Base-by-base conservation (phyloP, 1,284 basidiomycete species). In the Ganoderma meredithae region DNA sequence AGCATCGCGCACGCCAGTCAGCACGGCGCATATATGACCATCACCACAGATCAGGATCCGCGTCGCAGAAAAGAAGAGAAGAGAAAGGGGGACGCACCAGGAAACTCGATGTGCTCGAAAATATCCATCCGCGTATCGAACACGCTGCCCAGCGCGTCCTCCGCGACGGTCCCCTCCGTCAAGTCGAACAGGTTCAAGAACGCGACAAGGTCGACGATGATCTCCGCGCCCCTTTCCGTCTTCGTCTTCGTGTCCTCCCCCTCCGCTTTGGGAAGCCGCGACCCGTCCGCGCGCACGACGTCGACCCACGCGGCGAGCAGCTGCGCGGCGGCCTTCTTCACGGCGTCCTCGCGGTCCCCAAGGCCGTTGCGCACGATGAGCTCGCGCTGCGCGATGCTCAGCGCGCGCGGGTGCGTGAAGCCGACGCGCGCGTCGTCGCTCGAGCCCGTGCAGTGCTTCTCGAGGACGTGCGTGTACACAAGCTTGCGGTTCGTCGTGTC, bases 331-430 rank as follows among this genome's bases (percentile, higher is more conserved):
- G 95, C 95, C 31, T 90, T 86, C 49, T 92, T 85, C 6, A 99
- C 96, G n/a, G 81, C 84, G 0, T 89, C 87, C 72, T 98, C 96
- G 60, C 97, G 86, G 79, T 98, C 97, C 0, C 95, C 93, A 3
- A 98, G 84, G 0, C 97, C 97, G 71, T 93, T 90, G 56, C 90
- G 88, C 17, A 96, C 88, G 27, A 95, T 84, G 64, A 89, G 83
- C 76, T 96, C 94, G 27, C 95, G 87, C 78, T 96, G 94, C 0
- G 88, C 84, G 27, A 95, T 91, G 0, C 87, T 88, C 41, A 96
- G 83, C 10, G 87, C 86, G 12, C 90, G 86, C 2, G 93, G 91
- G 73, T 92, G 89, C 1, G 87, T 88, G 0, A 91, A 80, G 55
- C 89, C 88, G 6, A 86, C 81, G 22, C 83, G 39, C 19, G 66